Evolutionary conservation across 208 protist species (phyloP), one percentile per base, ranked within the genome.

Genomic region (Balamuthia mandrillaris): DNA sequence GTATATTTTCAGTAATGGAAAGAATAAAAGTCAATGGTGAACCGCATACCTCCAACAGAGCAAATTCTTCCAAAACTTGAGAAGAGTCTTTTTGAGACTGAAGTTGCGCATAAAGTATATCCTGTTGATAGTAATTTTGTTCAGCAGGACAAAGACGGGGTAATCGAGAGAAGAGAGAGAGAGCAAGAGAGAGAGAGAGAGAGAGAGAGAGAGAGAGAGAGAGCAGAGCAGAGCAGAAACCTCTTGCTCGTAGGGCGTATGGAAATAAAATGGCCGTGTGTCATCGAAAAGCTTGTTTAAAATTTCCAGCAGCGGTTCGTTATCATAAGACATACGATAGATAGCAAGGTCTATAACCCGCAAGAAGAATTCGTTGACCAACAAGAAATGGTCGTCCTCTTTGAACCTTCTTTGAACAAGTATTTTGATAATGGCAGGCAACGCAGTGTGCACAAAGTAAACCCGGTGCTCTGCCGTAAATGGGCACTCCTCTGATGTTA

Each of bases 281-380:
- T 74, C 65, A 74, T 74, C 65, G 21, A 74, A 74, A 5, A 74
- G 45, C 5, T 42, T 37, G 65, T 74, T 74, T 6, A 74, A 42
- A 1, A 42, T 74, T 29, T 74, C 65, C 33, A 74, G 39, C 33
- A 74, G 65, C 39, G 45, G 41, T 24, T 37, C n/a, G 65, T 51
- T 24, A 42, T 74, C 65, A 1, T 21, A 21, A 16, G 65, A 42
- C 27, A 74, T 74, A 14, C 5, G 21, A 5, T 37, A 37, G 21
- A 74, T 74, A 42, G 51, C 35, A 35, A 74, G 65, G 41, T 74
- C 65, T 27, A 74, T 37, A 37, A 74, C 65, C 21, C 65, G 65
- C 16, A 42, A 52, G 65, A 74, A 74, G 65, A 74, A 74, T 42
- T 44, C 65, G 65, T 74, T 74, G 24, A 42, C 51, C 65, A 74